Conservation (phyloP, 177 flowering plant species). For the Vitis hybrid region DNA sequence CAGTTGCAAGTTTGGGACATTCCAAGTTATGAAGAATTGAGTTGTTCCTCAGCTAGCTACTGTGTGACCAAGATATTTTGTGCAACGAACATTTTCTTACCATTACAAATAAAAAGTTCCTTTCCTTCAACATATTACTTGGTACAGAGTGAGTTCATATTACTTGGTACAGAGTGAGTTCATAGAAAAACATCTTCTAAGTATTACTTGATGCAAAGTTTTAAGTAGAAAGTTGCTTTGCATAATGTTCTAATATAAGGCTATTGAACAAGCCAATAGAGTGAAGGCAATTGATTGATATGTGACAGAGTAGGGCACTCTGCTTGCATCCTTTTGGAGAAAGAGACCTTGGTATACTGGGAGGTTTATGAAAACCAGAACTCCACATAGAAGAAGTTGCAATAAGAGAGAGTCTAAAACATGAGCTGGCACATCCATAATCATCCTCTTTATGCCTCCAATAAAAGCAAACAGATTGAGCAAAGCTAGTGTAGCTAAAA, state of each 20-base stretch:
- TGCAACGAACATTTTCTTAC: no score
- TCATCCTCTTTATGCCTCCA: slow-evolving; percentile 9
- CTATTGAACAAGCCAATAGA: slow-evolving; percentile 6
- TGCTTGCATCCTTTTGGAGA: slow-evolving; percentile 29
- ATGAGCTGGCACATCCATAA: neutral
- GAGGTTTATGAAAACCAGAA: slow-evolving; percentile 21
- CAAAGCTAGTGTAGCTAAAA: slow-evolving; percentile 30
- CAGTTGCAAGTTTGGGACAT: slow-evolving; percentile 15
- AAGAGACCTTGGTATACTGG: slow-evolving; percentile 28
- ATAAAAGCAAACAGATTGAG: slow-evolving; percentile 22
- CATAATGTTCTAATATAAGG: neutral
- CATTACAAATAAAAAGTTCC: neutral
- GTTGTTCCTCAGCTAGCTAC: neutral
- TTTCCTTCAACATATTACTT: neutral
- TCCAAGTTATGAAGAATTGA: slow-evolving; percentile 15
- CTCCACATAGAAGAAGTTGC: slow-evolving; percentile 26
- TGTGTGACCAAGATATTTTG: slow-evolving; percentile 7
- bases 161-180: no score
- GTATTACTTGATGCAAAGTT: no score
- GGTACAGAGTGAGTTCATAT: no score
- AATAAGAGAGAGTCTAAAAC: slow-evolving; percentile 10
- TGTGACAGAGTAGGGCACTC: slow-evolving; percentile 24
- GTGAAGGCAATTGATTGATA: slow-evolving; percentile 14
- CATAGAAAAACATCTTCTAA: no score
- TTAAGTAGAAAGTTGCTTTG: no score